Percentiles rank a stretch among this genome's conserved stretches.
Evolutionary conservation across 805 yeast species (phyloP).

Genomic region (Myxozyma monticola): DNA sequence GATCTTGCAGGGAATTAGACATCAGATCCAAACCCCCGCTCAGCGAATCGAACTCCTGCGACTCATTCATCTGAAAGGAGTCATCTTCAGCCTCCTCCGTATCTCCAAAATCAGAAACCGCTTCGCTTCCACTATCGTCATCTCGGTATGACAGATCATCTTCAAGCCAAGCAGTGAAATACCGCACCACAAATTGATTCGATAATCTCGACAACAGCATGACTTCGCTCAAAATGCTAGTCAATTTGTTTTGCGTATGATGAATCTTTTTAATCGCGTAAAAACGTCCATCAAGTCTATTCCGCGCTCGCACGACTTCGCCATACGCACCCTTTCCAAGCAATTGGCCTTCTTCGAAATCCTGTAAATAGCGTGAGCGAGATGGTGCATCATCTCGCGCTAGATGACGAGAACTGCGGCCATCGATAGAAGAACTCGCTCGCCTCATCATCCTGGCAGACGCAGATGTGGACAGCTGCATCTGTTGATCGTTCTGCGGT

Average conservation of each 20-base stretch:
- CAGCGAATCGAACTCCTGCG: constrained; percentile 24
- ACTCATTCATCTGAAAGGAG: constrained; percentile 15
- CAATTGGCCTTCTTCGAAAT: constrained; percentile 90
- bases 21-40: constrained; percentile 30
- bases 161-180: constrained; percentile 97
- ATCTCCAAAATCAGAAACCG: constrained; percentile 35
- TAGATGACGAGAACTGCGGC: constrained; percentile 15
- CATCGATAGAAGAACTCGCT: constrained; percentile 18
- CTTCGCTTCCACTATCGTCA: constrained; percentile 42
- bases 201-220: constrained; percentile 86
- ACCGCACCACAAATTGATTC: constrained; percentile 93
- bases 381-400: constrained; percentile 4
- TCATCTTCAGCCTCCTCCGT: constrained; percentile 24
- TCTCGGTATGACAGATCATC: constrained; percentile 53
- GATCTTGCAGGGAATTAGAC: constrained; percentile 31
- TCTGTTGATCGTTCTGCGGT: background rate
- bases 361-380: constrained; percentile 78
- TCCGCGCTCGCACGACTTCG: constrained; percentile 95
- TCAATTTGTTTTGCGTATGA: constrained; percentile 75
- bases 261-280: constrained; percentile 92
- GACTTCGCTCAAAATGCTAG: constrained; percentile 85
- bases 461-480: background rate
- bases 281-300: constrained; percentile 87
- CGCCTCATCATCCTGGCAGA: background rate
- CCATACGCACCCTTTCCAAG: constrained; percentile 97